Evolutionary conservation across 306 rosid species (phyloP), one percentile per base, ranked within the genome.

Genomic region (Fragaria ananassa): DNA sequence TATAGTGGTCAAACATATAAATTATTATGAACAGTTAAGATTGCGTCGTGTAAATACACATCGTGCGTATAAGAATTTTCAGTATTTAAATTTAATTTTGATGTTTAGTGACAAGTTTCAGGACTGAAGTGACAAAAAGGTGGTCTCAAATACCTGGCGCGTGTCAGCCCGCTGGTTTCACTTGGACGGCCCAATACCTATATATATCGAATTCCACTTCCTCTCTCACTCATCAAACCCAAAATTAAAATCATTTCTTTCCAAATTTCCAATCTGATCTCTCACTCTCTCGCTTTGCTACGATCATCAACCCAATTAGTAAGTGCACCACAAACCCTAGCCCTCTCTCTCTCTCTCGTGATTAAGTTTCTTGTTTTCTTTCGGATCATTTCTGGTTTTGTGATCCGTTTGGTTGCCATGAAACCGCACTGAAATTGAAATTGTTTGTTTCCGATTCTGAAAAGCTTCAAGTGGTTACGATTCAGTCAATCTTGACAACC

Each of bases 321-420:
- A 12, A 58, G 35, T 58, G 6, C 35, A 3, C 17, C 64, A 17
- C 64, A 6, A 19, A 17, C 35, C 21, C 64, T 58, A 19, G 8
- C 18, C 19, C 61, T 5, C 61, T 18, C 2, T 53, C 58, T 53
- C 23, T 53, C 23, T 18, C 23, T 23, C 41, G 35, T 65, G 50
- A 46, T 46, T 46, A 46, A 46, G 50, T 46, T 46, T 46, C 3
- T 3, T 46, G 15, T 46, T 46, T 12, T 12, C 27, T 54, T 5
- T 8, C 23, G 21, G 21, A 51, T 51, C 21, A 19, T 67, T 68
- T 51, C 3, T 27, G 58, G 5, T 13, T 13, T 50, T 5, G 1
- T 23, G 71, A 74, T 83, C 71, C 19, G 78, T 79, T 79, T 79
- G 80, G 50, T 56, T 50, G 27, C 64, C 12, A 29, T 31, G 44